These are phyloP conservation scores for Hondaea fermentalgiana DNA, from an alignment of 108 stramenopile species.

Conservation along the genomic window DNA sequence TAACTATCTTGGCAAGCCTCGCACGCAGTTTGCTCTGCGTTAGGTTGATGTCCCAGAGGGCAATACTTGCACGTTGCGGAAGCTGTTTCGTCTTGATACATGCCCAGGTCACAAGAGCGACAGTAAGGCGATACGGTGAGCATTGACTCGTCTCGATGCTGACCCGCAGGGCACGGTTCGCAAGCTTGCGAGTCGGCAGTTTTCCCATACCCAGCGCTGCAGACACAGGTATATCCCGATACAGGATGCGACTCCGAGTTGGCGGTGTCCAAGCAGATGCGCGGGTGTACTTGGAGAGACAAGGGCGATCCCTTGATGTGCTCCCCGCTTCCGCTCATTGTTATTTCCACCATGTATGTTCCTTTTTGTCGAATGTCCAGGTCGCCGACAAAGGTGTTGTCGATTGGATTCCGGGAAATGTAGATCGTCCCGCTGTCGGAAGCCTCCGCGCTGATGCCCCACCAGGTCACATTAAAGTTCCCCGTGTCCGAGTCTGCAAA, in stretches of 20 bases:
- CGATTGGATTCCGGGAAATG: neutral
- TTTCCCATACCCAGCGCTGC: neutral
- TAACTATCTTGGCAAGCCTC: neutral
- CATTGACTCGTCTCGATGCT: slow-evolving; percentile 10
- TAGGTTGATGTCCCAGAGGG: neutral
- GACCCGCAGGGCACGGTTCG: neutral
- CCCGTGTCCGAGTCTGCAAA: neutral
- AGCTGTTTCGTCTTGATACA: neutral
- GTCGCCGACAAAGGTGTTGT: neutral
- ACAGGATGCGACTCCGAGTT: neutral
- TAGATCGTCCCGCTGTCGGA: neutral
- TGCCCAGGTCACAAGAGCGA: neutral
- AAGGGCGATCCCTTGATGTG: neutral
- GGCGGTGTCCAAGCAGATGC: neutral
- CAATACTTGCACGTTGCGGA: neutral
- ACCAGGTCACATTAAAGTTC: neutral
- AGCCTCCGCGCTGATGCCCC: neutral
- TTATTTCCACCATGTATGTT: neutral
- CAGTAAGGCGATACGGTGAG: neutral
- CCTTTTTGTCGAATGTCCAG: slow-evolving; percentile 5
- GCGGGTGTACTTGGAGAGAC: neutral
- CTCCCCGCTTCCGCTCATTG: neutral
- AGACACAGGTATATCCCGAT: slow-evolving; percentile 4
- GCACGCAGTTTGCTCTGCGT: neutral
- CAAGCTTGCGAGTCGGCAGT: neutral